These are phyloP conservation scores for Colletotrichum trifolii DNA, from an alignment of 2,329 filamentous ascomycete species.

Conservation along the genomic window DNA sequence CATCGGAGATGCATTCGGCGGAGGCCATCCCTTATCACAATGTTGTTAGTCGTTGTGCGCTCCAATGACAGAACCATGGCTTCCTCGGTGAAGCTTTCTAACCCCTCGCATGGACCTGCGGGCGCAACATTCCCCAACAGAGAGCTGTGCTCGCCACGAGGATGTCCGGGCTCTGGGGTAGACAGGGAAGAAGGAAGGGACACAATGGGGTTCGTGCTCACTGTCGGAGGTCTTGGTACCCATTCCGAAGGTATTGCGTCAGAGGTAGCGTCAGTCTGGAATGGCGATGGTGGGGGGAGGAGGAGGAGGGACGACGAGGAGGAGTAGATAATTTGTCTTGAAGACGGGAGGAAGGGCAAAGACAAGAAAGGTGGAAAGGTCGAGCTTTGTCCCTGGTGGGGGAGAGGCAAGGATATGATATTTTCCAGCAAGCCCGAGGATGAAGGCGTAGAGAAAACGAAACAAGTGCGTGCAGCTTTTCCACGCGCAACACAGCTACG, in stretches of 20 bases:
- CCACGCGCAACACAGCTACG: slow-evolving; percentile 16
- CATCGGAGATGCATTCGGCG: slow-evolving; percentile 84
- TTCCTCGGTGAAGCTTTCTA: slow-evolving; percentile 2
- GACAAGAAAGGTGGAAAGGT: slow-evolving; percentile 4
- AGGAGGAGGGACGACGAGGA: background rate
- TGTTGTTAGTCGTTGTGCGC: slow-evolving; percentile 5
- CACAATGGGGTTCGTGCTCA: slow-evolving; percentile 17
- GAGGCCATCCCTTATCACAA: slow-evolving; percentile 58
- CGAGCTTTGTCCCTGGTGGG: background rate
- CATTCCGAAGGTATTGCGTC: slow-evolving; percentile 27
- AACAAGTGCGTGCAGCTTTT: slow-evolving; percentile 13
- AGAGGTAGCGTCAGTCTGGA: slow-evolving; percentile 26
- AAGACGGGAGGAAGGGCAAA: slow-evolving; percentile 2
- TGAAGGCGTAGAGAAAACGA: background rate
- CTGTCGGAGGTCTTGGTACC: slow-evolving; percentile 32
- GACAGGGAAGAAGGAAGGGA: background rate
- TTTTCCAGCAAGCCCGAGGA: slow-evolving; percentile 12
- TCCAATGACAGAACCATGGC: background rate
- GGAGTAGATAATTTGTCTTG: slow-evolving; percentile 8
- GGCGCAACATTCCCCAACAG: slow-evolving; percentile 9
- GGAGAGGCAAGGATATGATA: background rate
- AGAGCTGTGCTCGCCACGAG: background rate
- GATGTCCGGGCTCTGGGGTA: background rate
- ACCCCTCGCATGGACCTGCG: background rate
- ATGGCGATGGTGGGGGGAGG: slow-evolving; percentile 12